Evolutionary conservation across 2,329 filamentous ascomycete species (phyloP), one percentile per base, ranked within the genome.

Genomic region (Stemphylium lycopersici): DNA sequence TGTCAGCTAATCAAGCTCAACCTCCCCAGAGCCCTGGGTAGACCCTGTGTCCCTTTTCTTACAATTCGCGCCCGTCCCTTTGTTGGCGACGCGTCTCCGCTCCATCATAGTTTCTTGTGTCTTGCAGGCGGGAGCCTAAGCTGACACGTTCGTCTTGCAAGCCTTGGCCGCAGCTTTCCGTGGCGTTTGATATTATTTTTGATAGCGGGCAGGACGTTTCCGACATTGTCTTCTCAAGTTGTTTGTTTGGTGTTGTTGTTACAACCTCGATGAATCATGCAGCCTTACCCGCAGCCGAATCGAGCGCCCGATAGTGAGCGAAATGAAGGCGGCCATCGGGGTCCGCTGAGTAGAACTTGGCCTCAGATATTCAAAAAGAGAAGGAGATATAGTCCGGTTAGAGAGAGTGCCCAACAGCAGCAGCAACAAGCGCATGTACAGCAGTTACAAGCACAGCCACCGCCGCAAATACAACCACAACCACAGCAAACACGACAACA

Each of bases 321-420:
- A 33, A 52, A 62, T 51, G 58, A 61, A 16, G 42, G 52, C 15
- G 34, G 61, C 8, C 65, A 68, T 41, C 62, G 66, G 29, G 67
- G 67, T 1, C 67, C 67, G 18, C 48, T 70, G 31, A 69, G 66
- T 46, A 64, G 66, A 52, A 67, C 66, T 46, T 70, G 67, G 67
- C 66, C 66, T 13, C 66, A 70, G 18, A 22, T 70, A 10, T 69
- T 70, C 58, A 70, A 70, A 32, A 70, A 70, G 61, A 66, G 67
- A 36, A 63, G 67, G 43, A 61, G 67, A 64, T 66, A 68, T 53
- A 70, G 67, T 55, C 67, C 67, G 6, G 62, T 66, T 15, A 52
- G 66, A 42, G 67, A 70, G 45, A 67, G 64, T 46, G 66, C 58
- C 6, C 64, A 65, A 11, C 56, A 63, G 42, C 63, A 64, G 18